These are phyloP conservation scores for Botrytis deweyae DNA, from an alignment of 2,329 filamentous ascomycete genomes.

Conservation along the genomic window DNA sequence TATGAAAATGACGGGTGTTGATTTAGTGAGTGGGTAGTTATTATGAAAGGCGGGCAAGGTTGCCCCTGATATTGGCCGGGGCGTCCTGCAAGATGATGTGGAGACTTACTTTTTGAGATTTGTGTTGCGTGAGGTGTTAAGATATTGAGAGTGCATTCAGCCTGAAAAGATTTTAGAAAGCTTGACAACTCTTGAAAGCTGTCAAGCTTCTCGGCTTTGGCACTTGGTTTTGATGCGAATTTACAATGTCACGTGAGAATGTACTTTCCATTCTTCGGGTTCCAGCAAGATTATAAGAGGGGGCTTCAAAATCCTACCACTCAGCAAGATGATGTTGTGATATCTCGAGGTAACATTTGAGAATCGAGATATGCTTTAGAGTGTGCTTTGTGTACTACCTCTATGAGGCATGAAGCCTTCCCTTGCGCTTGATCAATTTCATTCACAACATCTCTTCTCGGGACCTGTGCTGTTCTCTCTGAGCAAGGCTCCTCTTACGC, in stretches of 20 bases:
- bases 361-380: no score
- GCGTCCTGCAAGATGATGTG: neutral
- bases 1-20: conserved; percentile 4
- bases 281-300: neutral
- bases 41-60: neutral
- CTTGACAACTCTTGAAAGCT: neutral
- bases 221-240: neutral
- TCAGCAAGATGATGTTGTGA: no score
- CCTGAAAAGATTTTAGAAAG: neutral
- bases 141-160: neutral
- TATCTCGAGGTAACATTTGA: no score
- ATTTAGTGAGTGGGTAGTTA: conserved; percentile 16
- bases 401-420: no score
- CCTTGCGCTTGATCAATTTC: neutral
- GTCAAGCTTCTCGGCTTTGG: neutral
- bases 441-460: neutral
- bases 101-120: neutral
- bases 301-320: neutral
- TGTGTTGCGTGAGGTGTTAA: neutral
- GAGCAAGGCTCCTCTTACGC: neutral
- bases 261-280: neutral
- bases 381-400: no score
- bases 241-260: neutral
- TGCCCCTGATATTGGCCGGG: conserved; percentile 4
- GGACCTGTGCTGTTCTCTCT: neutral